Base-by-base conservation (phyloP, 805 yeast genomes). In the Starmerella powellii region DNA sequence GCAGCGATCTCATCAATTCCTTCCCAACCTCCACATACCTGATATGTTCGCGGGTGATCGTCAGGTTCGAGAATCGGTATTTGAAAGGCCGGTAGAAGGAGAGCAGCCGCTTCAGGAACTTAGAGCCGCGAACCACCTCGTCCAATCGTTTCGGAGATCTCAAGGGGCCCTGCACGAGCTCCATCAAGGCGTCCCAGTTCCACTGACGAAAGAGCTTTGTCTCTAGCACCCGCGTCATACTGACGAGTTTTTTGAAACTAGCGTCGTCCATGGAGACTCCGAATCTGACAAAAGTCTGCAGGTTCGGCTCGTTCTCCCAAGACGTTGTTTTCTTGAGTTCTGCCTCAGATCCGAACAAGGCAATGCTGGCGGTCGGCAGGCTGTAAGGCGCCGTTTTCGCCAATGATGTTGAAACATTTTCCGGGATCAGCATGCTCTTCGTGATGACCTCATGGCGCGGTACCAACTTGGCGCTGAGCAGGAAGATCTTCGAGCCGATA, bases 1-100 rank as follows among this genome's bases (percentile, higher is more conserved):
- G 63, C 6, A 88, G 63, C 34, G 80, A 70, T 45, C 72, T 76
- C 50, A 91, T 64, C 27, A 91, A 68, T 37, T 74, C 80, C 52
- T 86, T 74, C 0, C 95, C 97, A 3, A 81, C 78, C 38, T 67
- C 70, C 11, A 82, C 71, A 50, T 77, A 83, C 46, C 71, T 68
- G 20, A 67, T 69, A 19, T 78, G 70, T 42, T 69, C 72, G 6
- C 34, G 31, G 1, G 76, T 64, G 42, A 66, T 66, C 45, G 72
- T 63, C 35, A 76, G 61, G 21, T 66, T 63, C 6, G 81, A 67
- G 59, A 86, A 88, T 42, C 95, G 66, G 53, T 78, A 76, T 61
- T 93, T 87, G 63, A 87, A 80, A 0, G 99, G 98, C 41, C 97
- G 68, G 57, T 77, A 88, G 57, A 88, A 91, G 2, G 94, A 82